A percentile compares a stretch with the other conserved stretches of the same genome.
phyloP scores from a whole-genome alignment of 176 grass and related monocot genomes.

The Oryza meridionalis region DNA sequence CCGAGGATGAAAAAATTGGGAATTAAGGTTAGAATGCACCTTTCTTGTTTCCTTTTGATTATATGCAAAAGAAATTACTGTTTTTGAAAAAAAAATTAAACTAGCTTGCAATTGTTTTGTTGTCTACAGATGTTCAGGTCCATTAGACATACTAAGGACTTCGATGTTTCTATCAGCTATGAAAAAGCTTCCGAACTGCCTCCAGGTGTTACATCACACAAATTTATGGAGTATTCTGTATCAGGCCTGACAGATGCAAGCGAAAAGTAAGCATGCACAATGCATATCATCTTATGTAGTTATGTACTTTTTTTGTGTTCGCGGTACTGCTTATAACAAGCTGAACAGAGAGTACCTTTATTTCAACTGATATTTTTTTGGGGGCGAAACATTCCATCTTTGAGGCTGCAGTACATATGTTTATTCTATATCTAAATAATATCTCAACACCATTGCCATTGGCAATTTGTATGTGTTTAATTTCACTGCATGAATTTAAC shows the following conservation, averaged over 20 bases:
- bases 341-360: background rate
- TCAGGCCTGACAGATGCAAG: slow-evolving; percentile 79
- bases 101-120: slow-evolving; percentile 17
- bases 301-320: slow-evolving; percentile 10
- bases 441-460: slow-evolving; percentile 9
- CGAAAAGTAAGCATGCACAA: slow-evolving; percentile 66
- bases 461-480: slow-evolving; percentile 23
- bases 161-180: slow-evolving; percentile 89
- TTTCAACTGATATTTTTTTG: background rate
- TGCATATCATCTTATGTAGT: slow-evolving; percentile 1
- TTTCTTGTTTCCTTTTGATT: background rate
- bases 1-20: slow-evolving; percentile 98
- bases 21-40: slow-evolving; percentile 63
- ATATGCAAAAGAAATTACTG: background rate
- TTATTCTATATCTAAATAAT: slow-evolving; percentile 15
- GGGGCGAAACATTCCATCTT: background rate
- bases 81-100: slow-evolving; percentile 11
- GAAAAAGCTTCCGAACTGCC: slow-evolving; percentile 71
- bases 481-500: slow-evolving; percentile 32
- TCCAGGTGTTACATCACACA: slow-evolving; percentile 76
- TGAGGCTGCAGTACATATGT: slow-evolving; percentile 15
- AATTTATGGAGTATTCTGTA: slow-evolving; percentile 77
- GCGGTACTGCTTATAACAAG: background rate
- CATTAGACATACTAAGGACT: slow-evolving; percentile 88
- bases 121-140: slow-evolving; percentile 88